These are phyloP conservation scores for Pseudogymnoascus sp. DNA, from an alignment of 2,329 filamentous ascomycete genomes.

Conservation along the genomic window DNA sequence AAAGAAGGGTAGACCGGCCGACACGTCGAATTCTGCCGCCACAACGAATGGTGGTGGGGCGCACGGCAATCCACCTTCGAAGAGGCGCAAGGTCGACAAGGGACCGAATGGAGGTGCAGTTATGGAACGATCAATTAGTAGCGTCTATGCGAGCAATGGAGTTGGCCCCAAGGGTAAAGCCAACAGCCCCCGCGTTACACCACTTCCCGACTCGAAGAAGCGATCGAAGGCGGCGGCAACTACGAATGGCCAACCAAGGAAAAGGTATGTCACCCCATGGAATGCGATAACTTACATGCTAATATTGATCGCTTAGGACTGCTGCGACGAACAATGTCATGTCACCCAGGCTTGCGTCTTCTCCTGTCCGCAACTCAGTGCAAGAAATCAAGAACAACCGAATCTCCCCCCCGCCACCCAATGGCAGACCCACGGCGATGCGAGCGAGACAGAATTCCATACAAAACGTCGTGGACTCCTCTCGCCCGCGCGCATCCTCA, in stretches of 20 bases:
- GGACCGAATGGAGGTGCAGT: slow-evolving; percentile 39
- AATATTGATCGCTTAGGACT: slow-evolving; percentile 29
- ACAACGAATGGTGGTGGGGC: slow-evolving; percentile 48
- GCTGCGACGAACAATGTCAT: slow-evolving; percentile 43
- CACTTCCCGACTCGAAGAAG: slow-evolving; percentile 60
- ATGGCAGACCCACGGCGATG: slow-evolving; percentile 55
- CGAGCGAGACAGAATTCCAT: slow-evolving; percentile 69
- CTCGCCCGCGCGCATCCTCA: slow-evolving; percentile 47
- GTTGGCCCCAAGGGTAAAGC: slow-evolving; percentile 46
- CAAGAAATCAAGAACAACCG: slow-evolving; percentile 47
- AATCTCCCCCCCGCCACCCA: slow-evolving; percentile 50
- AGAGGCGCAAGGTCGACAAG: slow-evolving; percentile 77
- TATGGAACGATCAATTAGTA: slow-evolving; percentile 62
- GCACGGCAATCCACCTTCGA: slow-evolving; percentile 49
- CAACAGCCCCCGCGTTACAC: slow-evolving; percentile 60
- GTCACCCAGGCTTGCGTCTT: slow-evolving; percentile 65
- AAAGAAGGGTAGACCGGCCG: slow-evolving; percentile 56
- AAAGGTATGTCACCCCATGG: slow-evolving; percentile 47
- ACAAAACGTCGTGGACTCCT: slow-evolving; percentile 48
- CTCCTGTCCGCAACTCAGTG: slow-evolving; percentile 62
- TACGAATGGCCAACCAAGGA: slow-evolving; percentile 64
- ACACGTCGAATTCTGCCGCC: slow-evolving; percentile 44
- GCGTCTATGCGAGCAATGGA: slow-evolving; percentile 41
- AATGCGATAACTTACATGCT: slow-evolving; percentile 14
- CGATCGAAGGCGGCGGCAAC: slow-evolving; percentile 58